Evolutionary conservation across 176 grass and related monocot genomes (phyloP), one percentile per base, ranked within the genome.

Genomic region (Tillandsia fasciculata): DNA sequence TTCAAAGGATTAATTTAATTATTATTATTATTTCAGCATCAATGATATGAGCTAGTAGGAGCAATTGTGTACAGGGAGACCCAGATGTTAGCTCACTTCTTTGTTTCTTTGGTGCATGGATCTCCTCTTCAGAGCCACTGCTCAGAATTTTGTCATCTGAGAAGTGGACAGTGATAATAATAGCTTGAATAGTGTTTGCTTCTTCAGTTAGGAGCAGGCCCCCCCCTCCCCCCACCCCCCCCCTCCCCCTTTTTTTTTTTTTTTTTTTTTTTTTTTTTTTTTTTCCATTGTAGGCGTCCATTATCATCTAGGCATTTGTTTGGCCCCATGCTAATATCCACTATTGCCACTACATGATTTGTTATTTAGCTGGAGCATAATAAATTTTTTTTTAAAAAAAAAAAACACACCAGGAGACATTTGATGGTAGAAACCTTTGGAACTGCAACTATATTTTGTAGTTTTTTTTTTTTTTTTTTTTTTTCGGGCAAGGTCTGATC

Each of bases 71-170:
- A 42, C 6, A 42, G 56, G 17, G 56, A 61, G 56, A 61, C 56
- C 2, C 7, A 20, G 56, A 15, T 61, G 56, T 61, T 6, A 5
- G 7, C 56, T 61, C 18, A 61, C 10, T 20, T 57, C 15, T 57
- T 57, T 12, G 13, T 57, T 57, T 17, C 13, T 15, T 57, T 17
- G 53, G 56, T 61, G 56, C 22, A 15, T 61, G 56, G 14, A 18
- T 61, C 50, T 17, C 18, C 10, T 42, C 10, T 53, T 10, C 51
- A 54, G 52, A 57, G 33, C 7, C 51, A 71, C 69, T 71, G 69
- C 24, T 57, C 48, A 53, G n/a, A 71, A 2, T 57, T 71, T 71
- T 71, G 69, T 71, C 69, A 33, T 71, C 69, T 71, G 52, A 71
- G 26, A 56, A 29, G 51, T 42, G 33, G 52, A 71, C 69, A 71